Percentiles rank a stretch among this genome's conserved stretches.
Conservation (phyloP, 768 basidiomycete genomes). For the Boletus subparvulus region DNA sequence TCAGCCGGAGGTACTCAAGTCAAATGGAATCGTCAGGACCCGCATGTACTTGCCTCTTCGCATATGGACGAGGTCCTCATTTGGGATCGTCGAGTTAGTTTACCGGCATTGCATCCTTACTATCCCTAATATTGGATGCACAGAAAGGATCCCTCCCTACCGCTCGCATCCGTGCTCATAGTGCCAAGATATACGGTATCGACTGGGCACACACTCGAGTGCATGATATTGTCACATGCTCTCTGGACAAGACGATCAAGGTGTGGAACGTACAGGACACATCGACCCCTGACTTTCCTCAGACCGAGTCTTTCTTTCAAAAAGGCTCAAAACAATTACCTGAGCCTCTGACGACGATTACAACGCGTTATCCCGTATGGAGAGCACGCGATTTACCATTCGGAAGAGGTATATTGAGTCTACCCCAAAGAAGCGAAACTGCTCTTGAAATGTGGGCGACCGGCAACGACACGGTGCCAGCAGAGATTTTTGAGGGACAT, state of each 20-base stretch:
- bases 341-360: conserved; percentile 52
- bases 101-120: neutral
- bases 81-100: conserved; percentile 88
- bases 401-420: conserved; percentile 79
- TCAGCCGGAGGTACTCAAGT: conserved; percentile 89
- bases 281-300: conserved; percentile 16
- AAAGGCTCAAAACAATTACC: conserved; percentile 9
- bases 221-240: conserved; percentile 91
- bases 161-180: conserved; percentile 73
- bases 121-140: conserved; percentile 1
- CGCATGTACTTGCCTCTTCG: conserved; percentile 84
- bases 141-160: conserved; percentile 89
- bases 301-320: conserved; percentile 3
- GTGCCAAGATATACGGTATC: conserved; percentile 94
- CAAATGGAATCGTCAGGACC: conserved; percentile 92
- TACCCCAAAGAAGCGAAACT: conserved; percentile 87
- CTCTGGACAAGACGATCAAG: conserved; percentile 92
- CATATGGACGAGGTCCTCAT: conserved; percentile 85
- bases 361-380: conserved; percentile 91
- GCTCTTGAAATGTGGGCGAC: conserved; percentile 79
- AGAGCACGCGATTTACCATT: conserved; percentile 91
- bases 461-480: conserved; percentile 38
- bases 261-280: conserved; percentile 55
- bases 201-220: conserved; percentile 83
- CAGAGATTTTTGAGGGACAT: conserved; percentile 84